A percentile compares a stretch with the other conserved stretches of the same genome.
These are phyloP conservation scores for Phyllosticta citriasiana DNA, from an alignment of 2,329 filamentous ascomycete genomes.

Conservation along the genomic window DNA sequence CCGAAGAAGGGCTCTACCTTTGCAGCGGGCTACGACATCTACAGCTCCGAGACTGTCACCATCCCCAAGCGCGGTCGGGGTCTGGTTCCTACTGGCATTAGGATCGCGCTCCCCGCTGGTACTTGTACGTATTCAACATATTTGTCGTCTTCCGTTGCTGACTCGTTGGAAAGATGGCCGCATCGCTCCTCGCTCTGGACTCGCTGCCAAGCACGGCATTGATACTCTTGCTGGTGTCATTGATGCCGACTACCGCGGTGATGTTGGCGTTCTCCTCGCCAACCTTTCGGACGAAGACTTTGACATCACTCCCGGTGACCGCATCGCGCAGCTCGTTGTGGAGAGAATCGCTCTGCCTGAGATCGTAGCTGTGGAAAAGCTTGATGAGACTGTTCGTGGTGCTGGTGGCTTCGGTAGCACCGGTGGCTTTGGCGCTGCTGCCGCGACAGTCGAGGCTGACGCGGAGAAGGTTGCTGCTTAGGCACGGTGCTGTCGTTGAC, in stretches of 20 bases:
- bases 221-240: conserved; percentile 95
- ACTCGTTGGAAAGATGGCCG: conserved; percentile 57
- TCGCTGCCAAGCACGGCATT: conserved; percentile 90
- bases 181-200: conserved; percentile 80
- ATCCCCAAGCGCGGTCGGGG: conserved; percentile 77
- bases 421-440: conserved; percentile 23
- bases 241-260: conserved; percentile 91
- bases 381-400: conserved; percentile 84
- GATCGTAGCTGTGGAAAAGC: conserved; percentile 75
- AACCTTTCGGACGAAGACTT: conserved; percentile 83
- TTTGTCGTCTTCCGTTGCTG: background rate
- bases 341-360: conserved; percentile 94
- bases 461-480: background rate
- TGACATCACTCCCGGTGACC: conserved; percentile 71
- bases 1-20: conserved; percentile 84
- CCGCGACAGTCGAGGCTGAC: background rate
- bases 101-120: conserved; percentile 79
- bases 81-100: conserved; percentile 82
- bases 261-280: conserved; percentile 89
- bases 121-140: conserved; percentile 59
- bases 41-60: conserved; percentile 61
- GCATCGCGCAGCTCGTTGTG: conserved; percentile 84
- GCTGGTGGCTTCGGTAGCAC: conserved; percentile 48
- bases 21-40: conserved; percentile 90
- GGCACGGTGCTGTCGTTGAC: background rate